Base-by-base conservation (phyloP, 495 filamentous ascomycete genomes). In the Sphaerosporella brunnea region DNA sequence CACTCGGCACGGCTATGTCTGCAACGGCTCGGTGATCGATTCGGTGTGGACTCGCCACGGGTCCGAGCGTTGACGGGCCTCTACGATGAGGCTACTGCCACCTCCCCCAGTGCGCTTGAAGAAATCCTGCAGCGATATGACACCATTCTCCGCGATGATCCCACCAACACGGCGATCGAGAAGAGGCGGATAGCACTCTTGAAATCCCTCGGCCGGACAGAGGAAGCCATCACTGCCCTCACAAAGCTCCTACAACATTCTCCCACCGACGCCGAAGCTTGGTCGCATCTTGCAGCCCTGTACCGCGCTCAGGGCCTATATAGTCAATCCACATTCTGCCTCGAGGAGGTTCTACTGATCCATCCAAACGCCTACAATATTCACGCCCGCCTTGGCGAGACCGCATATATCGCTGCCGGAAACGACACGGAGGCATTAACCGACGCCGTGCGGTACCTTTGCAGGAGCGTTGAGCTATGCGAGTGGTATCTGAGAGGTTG, bases 311-410 rank as follows among this genome's bases (percentile, higher is more conserved):
- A 85, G 56, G 81, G 80, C 4, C 64, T 84, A 55, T 81, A 79
- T 54, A 62, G 73, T 18, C 88, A 94, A 61, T 84, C 87, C 26
- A 74, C 88, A 38, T 96, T 79, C 63, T 78, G 87, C 52, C 66
- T 93, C 30, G 92, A 97, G 59, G 90, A 96, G 61, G 83, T 90
- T 34, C 61, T 97, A 25, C 65, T 96, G 28, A 69, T 93, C 49
- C 73, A 75, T n/a, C 88, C 90, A 8, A 86, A 92, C 67, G 82
- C 90, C 23, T 97, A 92, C 84, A 95, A 94, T 79, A 72, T 93
- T 47, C 90, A 94, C 66, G 86, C 88, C 20, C 76, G 81, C 11
- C 64, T 95, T 9, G 90, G 84, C 11, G 92, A 96, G 62, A 58
- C 93, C 30, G 64, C 80, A 23, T 88, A 81, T 59, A 73, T 86